A percentile compares a stretch with the other conserved stretches of the same genome.
phyloP scores from a whole-genome alignment of 2,329 filamentous ascomycete genomes.

The Talaromyces sp. region DNA sequence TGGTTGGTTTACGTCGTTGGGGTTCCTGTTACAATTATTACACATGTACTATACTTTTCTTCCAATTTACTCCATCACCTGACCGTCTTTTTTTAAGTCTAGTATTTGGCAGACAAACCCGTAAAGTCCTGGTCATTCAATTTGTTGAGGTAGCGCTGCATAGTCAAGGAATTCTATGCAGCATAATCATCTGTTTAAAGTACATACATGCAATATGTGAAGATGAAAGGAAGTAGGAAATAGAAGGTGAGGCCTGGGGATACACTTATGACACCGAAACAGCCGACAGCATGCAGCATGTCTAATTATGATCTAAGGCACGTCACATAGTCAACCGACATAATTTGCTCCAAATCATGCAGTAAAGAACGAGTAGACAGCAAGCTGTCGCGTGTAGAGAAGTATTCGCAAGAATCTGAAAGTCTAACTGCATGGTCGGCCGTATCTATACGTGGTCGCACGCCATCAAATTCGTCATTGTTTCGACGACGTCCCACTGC shows the following conservation, averaged over 20 bases:
- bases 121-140: not conserved
- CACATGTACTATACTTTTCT: constrained; percentile 17
- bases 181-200: constrained; percentile 10
- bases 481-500: not conserved
- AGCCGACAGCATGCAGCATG: not conserved
- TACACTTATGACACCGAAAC: not conserved
- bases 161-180: not conserved
- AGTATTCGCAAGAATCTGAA: not conserved
- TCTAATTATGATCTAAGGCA: not conserved
- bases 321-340: not conserved
- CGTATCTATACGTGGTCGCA: not conserved
- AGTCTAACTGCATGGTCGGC: not conserved
- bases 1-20: not conserved
- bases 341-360: not conserved
- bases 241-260: not conserved
- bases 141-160: not conserved
- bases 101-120: not conserved
- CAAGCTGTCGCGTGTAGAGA: not conserved
- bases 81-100: not conserved
- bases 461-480: not conserved
- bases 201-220: constrained; percentile 12
- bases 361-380: not conserved
- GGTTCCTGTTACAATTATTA: constrained; percentile 18
- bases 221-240: not conserved
- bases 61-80: not conserved